Conservation (phyloP, 2,329 filamentous ascomycete genomes). For the Tolypocladium tundrense region DNA sequence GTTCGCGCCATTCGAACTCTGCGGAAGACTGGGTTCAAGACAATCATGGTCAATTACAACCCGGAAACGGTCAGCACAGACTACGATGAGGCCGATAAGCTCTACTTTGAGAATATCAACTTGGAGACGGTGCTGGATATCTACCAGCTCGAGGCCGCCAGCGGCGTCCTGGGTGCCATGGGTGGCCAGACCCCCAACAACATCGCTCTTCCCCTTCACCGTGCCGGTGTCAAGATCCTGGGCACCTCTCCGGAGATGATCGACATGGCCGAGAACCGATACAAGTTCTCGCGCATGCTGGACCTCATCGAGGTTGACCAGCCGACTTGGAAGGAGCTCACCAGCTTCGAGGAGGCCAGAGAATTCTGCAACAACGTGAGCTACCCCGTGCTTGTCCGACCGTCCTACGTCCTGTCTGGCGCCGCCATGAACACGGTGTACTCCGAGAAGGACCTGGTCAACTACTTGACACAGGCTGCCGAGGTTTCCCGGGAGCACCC, state of each 20-base stretch:
- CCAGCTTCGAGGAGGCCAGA: slow-evolving; percentile 83
- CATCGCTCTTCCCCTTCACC: slow-evolving; percentile 81
- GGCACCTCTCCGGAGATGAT: slow-evolving; percentile 99
- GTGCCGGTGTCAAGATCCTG: slow-evolving; percentile 82
- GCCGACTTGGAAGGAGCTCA: slow-evolving; percentile 95
- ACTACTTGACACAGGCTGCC: slow-evolving; percentile 79
- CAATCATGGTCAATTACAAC: slow-evolving; percentile 93
- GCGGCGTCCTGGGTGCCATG: slow-evolving; percentile 87
- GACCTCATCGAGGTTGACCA: slow-evolving; percentile 93
- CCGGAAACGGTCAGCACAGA: slow-evolving; percentile 86
- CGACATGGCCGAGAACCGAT: slow-evolving; percentile 91
- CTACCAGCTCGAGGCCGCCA: slow-evolving; percentile 75
- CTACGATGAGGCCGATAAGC: slow-evolving; percentile 84
- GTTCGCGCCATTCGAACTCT: slow-evolving; percentile 89
- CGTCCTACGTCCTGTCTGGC: slow-evolving; percentile 92
- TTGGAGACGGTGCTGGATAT: slow-evolving; percentile 87
- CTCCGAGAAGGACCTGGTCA: slow-evolving; percentile 83
- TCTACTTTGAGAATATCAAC: slow-evolving; percentile 96
- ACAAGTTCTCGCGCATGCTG: slow-evolving; percentile 98
- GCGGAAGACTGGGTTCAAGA: slow-evolving; percentile 76
- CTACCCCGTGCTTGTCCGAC: slow-evolving; percentile 89
- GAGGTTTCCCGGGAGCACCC: slow-evolving; percentile 93
- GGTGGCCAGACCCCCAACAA: slow-evolving; percentile 97
- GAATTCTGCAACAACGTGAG: slow-evolving; percentile 79
- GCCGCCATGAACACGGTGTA: slow-evolving; percentile 99